Percentiles rank a stretch among this genome's conserved stretches.
Evolutionary conservation across 768 basidiomycete genomes (phyloP).

Genomic region (Steccherinum ochraceum): DNA sequence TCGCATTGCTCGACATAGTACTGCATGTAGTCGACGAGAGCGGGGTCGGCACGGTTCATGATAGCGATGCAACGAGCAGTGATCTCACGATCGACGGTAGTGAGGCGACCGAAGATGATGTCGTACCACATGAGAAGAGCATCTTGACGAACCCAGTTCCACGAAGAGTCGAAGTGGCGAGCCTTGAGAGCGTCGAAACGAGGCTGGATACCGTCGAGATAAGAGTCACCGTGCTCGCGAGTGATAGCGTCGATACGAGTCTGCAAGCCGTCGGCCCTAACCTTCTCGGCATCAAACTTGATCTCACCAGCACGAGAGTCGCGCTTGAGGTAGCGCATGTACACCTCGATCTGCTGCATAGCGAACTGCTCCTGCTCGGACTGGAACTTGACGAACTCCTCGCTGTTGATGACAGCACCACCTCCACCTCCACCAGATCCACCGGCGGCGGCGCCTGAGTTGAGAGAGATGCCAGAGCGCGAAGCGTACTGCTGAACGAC

Average conservation of each 20-base stretch:
- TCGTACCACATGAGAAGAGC: slow-evolving; percentile 97
- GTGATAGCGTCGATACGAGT: slow-evolving; percentile 82
- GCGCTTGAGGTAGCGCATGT: slow-evolving; percentile 93
- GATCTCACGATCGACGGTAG: slow-evolving; percentile 92
- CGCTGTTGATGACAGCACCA: slow-evolving; percentile 94
- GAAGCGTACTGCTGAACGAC: slow-evolving; percentile 84
- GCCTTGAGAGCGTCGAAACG: slow-evolving; percentile 94
- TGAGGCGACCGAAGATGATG: slow-evolving; percentile 93
- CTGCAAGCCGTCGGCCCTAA: slow-evolving; percentile 65
- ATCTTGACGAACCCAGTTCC: slow-evolving; percentile 99
- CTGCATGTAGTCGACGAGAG: slow-evolving; percentile 91
- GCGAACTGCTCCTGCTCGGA: slow-evolving; percentile 90
- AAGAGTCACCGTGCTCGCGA: slow-evolving; percentile 88
- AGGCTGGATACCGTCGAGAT: slow-evolving; percentile 93
- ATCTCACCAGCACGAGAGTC: slow-evolving; percentile 93
- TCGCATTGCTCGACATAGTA: slow-evolving; percentile 86
- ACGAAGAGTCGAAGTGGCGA: slow-evolving; percentile 95
- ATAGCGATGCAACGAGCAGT: slow-evolving; percentile 96
- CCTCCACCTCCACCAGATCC: slow-evolving; percentile 54
- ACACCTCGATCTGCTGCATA: slow-evolving; percentile 88
- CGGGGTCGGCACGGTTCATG: slow-evolving; percentile 95
- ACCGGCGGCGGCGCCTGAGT: slow-evolving; percentile 57
- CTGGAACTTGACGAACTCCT: slow-evolving; percentile 97
- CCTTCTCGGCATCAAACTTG: slow-evolving; percentile 82
- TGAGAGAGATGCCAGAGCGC: slow-evolving; percentile 80